Evolutionary conservation across 2,329 filamentous ascomycete species (phyloP), one percentile per base, ranked within the genome.

Genomic region (Huntiella omanensis): DNA sequence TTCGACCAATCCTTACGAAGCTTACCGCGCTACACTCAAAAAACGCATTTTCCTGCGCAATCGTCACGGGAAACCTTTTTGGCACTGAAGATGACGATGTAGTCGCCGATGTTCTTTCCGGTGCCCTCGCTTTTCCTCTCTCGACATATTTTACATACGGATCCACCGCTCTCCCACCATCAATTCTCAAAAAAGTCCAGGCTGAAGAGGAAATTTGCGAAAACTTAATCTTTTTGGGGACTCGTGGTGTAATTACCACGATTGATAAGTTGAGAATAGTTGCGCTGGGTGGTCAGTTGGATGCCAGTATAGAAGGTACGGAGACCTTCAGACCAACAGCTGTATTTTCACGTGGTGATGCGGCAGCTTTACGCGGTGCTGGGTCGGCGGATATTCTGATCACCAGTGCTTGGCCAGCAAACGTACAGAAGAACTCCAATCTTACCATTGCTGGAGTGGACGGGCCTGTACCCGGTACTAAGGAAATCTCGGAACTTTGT

Each of bases 141-240:
- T 79, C 87, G 1, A 92, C 82, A 6, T 98, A 98, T 64, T 98
- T 96, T 59, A 84, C 83, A 2, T 69, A 94, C 50, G 86, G 83
- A 53, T 77, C 68, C 34, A 69, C 69, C 40, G 64, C 78, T n/a
- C 67, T 98, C 4, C 91, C 91, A 0, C 61, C 68, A 3, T 64
- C 67, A 28, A 73, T 95, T 16, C 66, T 81, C 15, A 73, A 82
- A 56, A 86, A 77, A 58, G 70, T 96, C 45, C 72, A 84, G 56
- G 71, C 72, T 33, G 75, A 81, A 51, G 79, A 77, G 56, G 75
- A 79, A 54, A 70, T 98, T 13, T 94, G 86, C 58, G 71, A 80
- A n/a, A 96, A 98, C 58, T 72, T 98, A 8, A 83, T 84, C 61
- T 93, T 81, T 56, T 73, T 98, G 1, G 87, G 83, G 48, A 92